Evolutionary conservation across 768 basidiomycete genomes (phyloP).

Genomic region (Boletus rubroflammeus): DNA sequence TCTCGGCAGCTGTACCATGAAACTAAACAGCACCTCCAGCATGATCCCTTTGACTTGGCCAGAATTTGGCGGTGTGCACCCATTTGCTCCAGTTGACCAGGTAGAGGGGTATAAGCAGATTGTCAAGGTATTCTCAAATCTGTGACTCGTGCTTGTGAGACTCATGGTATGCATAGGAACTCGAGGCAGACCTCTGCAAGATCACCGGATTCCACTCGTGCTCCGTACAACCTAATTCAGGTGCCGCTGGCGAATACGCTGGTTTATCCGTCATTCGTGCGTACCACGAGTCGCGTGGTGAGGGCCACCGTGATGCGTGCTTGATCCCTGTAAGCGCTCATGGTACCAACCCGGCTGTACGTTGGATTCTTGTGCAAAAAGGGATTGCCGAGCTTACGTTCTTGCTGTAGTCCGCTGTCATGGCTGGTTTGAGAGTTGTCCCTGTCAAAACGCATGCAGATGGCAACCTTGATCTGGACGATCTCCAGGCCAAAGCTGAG

Average conservation of each 20-base stretch:
- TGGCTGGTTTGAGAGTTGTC: slow-evolving; percentile 97
- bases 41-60: slow-evolving; percentile 97
- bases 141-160: neutral
- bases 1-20: slow-evolving; percentile 95
- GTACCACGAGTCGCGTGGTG: slow-evolving; percentile 86
- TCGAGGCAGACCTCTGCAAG: slow-evolving; percentile 85
- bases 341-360: slow-evolving; percentile 95
- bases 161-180: slow-evolving; percentile 53
- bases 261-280: slow-evolving; percentile 94
- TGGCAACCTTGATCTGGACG: slow-evolving; percentile 85
- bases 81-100: slow-evolving; percentile 88
- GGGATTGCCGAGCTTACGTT: slow-evolving; percentile 14
- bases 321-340: slow-evolving; percentile 95
- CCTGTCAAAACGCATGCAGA: slow-evolving; percentile 85
- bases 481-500: slow-evolving; percentile 83
- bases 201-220: slow-evolving; percentile 97
- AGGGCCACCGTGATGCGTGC: slow-evolving; percentile 85
- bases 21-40: slow-evolving; percentile 95
- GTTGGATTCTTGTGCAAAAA: slow-evolving; percentile 22
- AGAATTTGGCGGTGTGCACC: slow-evolving; percentile 87
- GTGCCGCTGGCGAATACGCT: slow-evolving; percentile 95
- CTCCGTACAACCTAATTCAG: slow-evolving; percentile 98
- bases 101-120: slow-evolving; percentile 82
- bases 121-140: slow-evolving; percentile 53
- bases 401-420: slow-evolving; percentile 75